Percentiles rank a stretch among this genome's conserved stretches.
These are phyloP conservation scores for Onygenales sp. DNA, from an alignment of 2,329 filamentous ascomycete genomes.

Conservation along the genomic window DNA sequence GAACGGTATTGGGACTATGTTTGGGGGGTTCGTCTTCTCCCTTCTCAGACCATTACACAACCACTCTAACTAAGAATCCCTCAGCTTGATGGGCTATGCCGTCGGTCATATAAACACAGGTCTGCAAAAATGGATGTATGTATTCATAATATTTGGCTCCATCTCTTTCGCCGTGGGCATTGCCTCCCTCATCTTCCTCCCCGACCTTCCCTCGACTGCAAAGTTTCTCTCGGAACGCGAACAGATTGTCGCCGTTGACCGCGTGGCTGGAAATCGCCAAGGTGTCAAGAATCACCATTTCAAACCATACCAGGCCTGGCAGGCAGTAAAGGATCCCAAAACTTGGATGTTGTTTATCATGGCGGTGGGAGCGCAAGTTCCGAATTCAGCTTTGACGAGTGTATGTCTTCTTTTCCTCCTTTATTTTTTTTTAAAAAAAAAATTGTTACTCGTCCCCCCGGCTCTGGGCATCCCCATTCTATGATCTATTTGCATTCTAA, in stretches of 20 bases:
- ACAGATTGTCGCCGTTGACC: slow-evolving; percentile 41
- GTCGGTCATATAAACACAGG: slow-evolving; percentile 49
- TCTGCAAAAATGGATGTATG: slow-evolving; percentile 45
- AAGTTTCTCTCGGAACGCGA: slow-evolving; percentile 33
- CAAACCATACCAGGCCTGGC: slow-evolving; percentile 37
- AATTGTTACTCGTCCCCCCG: background rate
- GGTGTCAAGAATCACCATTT: slow-evolving; percentile 47
- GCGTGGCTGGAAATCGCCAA: slow-evolving; percentile 42
- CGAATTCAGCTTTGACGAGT: slow-evolving; percentile 47
- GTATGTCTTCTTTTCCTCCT: slow-evolving; percentile 4
- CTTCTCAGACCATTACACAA: background rate
- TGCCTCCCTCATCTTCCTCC: slow-evolving; percentile 28
- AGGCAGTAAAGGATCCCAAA: slow-evolving; percentile 45
- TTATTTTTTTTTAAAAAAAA: too few relatives aligned
- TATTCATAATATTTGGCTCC: slow-evolving; percentile 47
- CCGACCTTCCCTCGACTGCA: slow-evolving; percentile 37
- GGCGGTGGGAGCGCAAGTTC: slow-evolving; percentile 45
- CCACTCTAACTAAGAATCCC: too few relatives aligned
- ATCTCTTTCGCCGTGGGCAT: slow-evolving; percentile 29
- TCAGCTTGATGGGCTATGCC: slow-evolving; percentile 45
- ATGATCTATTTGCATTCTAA: background rate
- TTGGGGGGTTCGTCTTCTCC: slow-evolving; percentile 38
- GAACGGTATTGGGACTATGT: slow-evolving; percentile 53
- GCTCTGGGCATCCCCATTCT: background rate
- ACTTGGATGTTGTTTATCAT: slow-evolving; percentile 50